Evolutionary conservation across 305 asterid species (phyloP), one percentile per base, ranked within the genome.

Genomic region (Lippia alba): DNA sequence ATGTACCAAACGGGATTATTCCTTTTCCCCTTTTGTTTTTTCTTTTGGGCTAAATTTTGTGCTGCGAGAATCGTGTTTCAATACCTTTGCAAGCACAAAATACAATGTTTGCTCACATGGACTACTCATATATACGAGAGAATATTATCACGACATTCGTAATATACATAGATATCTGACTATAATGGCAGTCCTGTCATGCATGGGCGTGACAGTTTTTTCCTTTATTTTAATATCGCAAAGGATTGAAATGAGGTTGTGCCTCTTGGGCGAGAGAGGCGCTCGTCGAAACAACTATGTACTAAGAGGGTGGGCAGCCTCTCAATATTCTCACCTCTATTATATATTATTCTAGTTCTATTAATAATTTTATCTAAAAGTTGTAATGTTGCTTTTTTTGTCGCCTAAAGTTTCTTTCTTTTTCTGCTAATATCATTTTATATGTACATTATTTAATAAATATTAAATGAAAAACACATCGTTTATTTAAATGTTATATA

Each of bases 41-140:
- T 24, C 30, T 24, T 24, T 24, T 15, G 8, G 50, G 65, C 34
- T 11, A n/a, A 56, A 41, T 19, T 44, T 24, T 55, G 34, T 58
- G 36, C 17, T 58, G 16, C 30, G 14, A 59, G 67, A 60, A 73
- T 73, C 66, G 48, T 32, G 6, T 62, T 72, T 45, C 6, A 44
- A 54, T 72, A 71, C 70, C 70, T 71, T 20, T 19, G 62, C 17
- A 17, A 50, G 46, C 56, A 61, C 66, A 39, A 41, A 15, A 20
- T 69, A 15, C 4, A 9, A 6, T 8, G 30, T 17, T 51, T 15
- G 8, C 54, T 56, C 53, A 34, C 67, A 34, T 16, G 15, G n/a
- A 59, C 58, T 46, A 19, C 33, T 48, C 11, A 11, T 11, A 44
- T 8, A 44, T 48, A 44, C 11, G 15, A 6, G 50, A 48, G 66